phyloP scores from a whole-genome alignment of 1,284 basidiomycete species.

The Boletellus deceptivus region DNA sequence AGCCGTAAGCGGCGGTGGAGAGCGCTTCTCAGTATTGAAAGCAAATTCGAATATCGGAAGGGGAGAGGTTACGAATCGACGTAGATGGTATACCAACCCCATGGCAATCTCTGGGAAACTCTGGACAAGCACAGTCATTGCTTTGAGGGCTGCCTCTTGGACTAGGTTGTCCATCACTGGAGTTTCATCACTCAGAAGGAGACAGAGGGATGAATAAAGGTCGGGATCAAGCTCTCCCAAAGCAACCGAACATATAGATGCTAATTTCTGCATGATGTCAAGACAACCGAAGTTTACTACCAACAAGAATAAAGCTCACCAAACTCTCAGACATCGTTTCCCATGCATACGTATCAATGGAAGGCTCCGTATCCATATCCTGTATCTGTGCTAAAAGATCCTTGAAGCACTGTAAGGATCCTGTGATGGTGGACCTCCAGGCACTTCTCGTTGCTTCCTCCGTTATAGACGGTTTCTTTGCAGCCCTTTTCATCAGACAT shows the following conservation, averaged over 20 bases:
- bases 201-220: conserved; percentile 69
- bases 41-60: conserved; percentile 86
- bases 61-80: conserved; percentile 87
- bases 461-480: conserved; percentile 35
- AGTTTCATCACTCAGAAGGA: conserved; percentile 79
- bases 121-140: conserved; percentile 76
- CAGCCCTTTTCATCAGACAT: conserved; percentile 55
- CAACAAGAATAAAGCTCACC: conserved; percentile 37
- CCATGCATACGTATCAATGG: conserved; percentile 81
- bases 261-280: conserved; percentile 68
- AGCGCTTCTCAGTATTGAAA: conserved; percentile 69
- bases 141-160: conserved; percentile 84
- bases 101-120: conserved; percentile 83
- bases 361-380: conserved; percentile 75
- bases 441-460: conserved; percentile 41
- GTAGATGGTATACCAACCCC: conserved; percentile 76
- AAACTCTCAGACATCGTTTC: conserved; percentile 84
- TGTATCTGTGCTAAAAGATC: conserved; percentile 74
- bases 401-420: conserved; percentile 70
- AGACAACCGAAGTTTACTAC: not conserved
- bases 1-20: conserved; percentile 75
- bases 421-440: conserved; percentile 50
- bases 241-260: conserved; percentile 81
- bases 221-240: conserved; percentile 66
- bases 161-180: conserved; percentile 79